A percentile compares a stretch with the other conserved stretches of the same genome.
phyloP scores from a whole-genome alignment of 805 yeast species.

The Zygosaccharomyces gambellarensis region DNA sequence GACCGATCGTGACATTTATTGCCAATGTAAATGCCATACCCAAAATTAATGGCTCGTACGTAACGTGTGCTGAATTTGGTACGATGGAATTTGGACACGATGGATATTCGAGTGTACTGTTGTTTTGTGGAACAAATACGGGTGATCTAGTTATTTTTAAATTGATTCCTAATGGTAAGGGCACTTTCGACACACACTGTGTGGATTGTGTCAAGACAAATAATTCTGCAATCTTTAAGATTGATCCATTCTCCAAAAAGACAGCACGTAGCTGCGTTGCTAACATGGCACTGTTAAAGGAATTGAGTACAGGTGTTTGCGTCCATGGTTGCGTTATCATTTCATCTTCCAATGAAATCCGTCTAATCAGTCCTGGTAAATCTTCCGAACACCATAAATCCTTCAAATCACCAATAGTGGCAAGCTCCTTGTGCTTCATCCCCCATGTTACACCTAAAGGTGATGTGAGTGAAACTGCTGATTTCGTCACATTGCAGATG shows the following conservation, averaged over 20 bases:
- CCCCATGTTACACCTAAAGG: constrained; percentile 14
- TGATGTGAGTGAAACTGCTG: constrained; percentile 40
- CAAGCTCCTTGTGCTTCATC: constrained; percentile 48
- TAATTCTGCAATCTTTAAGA: constrained; percentile 43
- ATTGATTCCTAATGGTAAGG: constrained; percentile 55
- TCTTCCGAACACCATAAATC: constrained; percentile 12
- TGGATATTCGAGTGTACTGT: constrained; percentile 57
- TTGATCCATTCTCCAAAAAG: constrained; percentile 55
- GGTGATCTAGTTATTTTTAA: constrained; percentile 66
- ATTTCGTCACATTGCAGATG: constrained; percentile 41
- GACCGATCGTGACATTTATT: constrained; percentile 60
- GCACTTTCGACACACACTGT: constrained; percentile 52
- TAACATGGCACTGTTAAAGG: constrained; percentile 46
- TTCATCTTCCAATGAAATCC: constrained; percentile 51
- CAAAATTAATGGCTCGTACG: constrained; percentile 27
- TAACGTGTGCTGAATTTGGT: constrained; percentile 66
- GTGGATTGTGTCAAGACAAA: constrained; percentile 45
- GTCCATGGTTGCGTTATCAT: constrained; percentile 57
- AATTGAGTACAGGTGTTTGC: constrained; percentile 54
- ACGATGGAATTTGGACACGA: constrained; percentile 62
- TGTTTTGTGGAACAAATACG: constrained; percentile 66
- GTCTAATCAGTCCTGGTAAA: constrained; percentile 16
- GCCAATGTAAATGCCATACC: constrained; percentile 28
- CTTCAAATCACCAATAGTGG: constrained; percentile 23
- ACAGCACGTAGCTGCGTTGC: constrained; percentile 66